A percentile compares a stretch with the other conserved stretches of the same genome.
Evolutionary conservation across 2,329 filamentous ascomycete genomes (phyloP).

Genomic region (Colletotrichum gigasporum): DNA sequence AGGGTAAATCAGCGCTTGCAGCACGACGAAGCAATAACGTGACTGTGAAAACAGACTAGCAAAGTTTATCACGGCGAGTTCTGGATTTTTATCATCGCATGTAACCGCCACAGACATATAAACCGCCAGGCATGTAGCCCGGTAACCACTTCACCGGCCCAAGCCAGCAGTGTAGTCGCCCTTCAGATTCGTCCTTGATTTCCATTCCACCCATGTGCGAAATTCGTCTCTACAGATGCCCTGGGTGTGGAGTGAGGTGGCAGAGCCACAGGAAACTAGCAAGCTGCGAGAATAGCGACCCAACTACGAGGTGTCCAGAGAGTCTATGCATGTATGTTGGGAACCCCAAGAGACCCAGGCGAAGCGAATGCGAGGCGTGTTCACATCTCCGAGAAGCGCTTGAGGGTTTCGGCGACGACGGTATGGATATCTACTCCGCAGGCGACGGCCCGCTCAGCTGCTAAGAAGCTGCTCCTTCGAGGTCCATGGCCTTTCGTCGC

Average conservation of each 20-base stretch:
- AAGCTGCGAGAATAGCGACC: slow-evolving; percentile 46
- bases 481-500: too few relatives aligned
- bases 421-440: background rate
- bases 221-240: slow-evolving; percentile 44
- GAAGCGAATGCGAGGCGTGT: slow-evolving; percentile 44
- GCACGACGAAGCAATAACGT: too few relatives aligned
- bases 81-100: too few relatives aligned
- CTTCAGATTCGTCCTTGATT: too few relatives aligned
- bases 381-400: slow-evolving; percentile 38
- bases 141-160: too few relatives aligned
- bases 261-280: slow-evolving; percentile 45
- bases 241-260: slow-evolving; percentile 43
- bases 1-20: too few relatives aligned
- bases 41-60: too few relatives aligned
- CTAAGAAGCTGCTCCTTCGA: background rate
- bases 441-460: background rate
- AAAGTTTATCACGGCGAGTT: too few relatives aligned
- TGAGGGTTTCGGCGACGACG: slow-evolving; percentile 39
- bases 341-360: slow-evolving; percentile 41
- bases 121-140: too few relatives aligned
- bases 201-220: slow-evolving; percentile 44
- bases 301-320: slow-evolving; percentile 39
- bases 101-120: too few relatives aligned
- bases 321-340: slow-evolving; percentile 50
- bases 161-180: too few relatives aligned